These are phyloP conservation scores for Venturiaceae sp. DNA, from an alignment of 2,329 filamentous ascomycete genomes.

Conservation along the genomic window DNA sequence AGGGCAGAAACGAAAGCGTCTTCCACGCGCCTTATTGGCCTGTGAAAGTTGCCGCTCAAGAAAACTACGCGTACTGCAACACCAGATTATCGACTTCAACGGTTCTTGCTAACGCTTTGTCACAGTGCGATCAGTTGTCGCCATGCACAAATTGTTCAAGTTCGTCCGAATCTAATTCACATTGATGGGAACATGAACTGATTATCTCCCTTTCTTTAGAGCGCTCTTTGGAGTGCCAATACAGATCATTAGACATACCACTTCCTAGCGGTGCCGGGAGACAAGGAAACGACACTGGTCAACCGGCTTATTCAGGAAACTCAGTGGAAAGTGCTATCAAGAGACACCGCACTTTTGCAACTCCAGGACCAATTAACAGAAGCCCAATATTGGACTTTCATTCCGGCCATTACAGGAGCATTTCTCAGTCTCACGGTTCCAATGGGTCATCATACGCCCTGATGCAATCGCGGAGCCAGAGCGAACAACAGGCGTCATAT, in stretches of 20 bases:
- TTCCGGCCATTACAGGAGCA: neutral
- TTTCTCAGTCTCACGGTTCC: neutral
- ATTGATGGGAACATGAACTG: too few relatives aligned
- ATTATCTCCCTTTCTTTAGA: too few relatives aligned
- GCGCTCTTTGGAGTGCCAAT: neutral
- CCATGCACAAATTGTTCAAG: constrained; percentile 6
- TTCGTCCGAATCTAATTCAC: too few relatives aligned
- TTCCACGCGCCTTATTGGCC: constrained; percentile 5
- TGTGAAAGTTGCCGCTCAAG: constrained; percentile 6
- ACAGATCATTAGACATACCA: constrained; percentile 1
- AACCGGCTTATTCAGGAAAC: too few relatives aligned
- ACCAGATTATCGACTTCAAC: too few relatives aligned
- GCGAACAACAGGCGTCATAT: neutral
- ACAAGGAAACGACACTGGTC: neutral
- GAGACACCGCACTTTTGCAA: neutral
- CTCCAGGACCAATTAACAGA: neutral
- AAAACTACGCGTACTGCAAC: neutral
- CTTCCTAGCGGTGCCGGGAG: neutral
- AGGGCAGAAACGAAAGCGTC: constrained; percentile 7
- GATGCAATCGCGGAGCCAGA: too few relatives aligned
- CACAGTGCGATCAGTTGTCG: constrained; percentile 6
- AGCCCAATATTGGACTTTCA: neutral
- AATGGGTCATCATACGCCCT: neutral
- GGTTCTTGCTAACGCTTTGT: neutral
- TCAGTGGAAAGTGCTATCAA: neutral